A percentile compares a stretch with the other conserved stretches of the same genome.
phyloP scores from a whole-genome alignment of 1,284 basidiomycete genomes.

The Boletus semigastroideus region DNA sequence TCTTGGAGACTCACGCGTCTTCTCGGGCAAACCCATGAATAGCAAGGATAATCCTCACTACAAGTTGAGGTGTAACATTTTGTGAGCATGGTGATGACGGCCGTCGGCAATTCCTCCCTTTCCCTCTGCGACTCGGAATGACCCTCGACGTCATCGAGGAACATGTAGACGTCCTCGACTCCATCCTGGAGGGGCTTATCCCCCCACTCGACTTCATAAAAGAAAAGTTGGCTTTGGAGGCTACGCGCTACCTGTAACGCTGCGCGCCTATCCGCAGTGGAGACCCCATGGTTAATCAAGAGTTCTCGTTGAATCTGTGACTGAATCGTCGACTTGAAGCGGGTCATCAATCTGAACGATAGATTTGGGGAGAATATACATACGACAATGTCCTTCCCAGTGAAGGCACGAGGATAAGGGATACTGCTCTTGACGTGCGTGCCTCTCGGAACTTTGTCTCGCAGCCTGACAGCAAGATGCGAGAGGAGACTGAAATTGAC shows the following conservation, averaged over 20 bases:
- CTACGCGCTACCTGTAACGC: conserved; percentile 87
- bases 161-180: conserved; percentile 95
- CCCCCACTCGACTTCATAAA: conserved; percentile 98
- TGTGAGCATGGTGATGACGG: conserved; percentile 76
- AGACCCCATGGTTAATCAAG: conserved; percentile 66
- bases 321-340: conserved; percentile 73
- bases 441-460: conserved; percentile 82
- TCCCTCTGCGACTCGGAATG: conserved; percentile 54
- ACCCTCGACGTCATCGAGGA: conserved; percentile 85
- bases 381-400: conserved; percentile 90
- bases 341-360: conserved; percentile 3
- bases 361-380: conserved; percentile 34
- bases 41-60: conserved; percentile 66
- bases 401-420: conserved; percentile 84
- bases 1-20: conserved; percentile 48
- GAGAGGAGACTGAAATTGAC: conserved; percentile 87
- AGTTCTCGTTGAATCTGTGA: conserved; percentile 73
- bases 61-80: conserved; percentile 87
- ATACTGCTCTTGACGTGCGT: conserved; percentile 91
- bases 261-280: conserved; percentile 71
- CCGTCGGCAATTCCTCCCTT: conserved; percentile 81
- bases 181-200: conserved; percentile 82
- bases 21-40: conserved; percentile 68
- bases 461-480: conserved; percentile 84
- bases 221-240: conserved; percentile 90